Conservation (phyloP, 805 yeast genomes). For the Zygoascus biomembranicola region DNA sequence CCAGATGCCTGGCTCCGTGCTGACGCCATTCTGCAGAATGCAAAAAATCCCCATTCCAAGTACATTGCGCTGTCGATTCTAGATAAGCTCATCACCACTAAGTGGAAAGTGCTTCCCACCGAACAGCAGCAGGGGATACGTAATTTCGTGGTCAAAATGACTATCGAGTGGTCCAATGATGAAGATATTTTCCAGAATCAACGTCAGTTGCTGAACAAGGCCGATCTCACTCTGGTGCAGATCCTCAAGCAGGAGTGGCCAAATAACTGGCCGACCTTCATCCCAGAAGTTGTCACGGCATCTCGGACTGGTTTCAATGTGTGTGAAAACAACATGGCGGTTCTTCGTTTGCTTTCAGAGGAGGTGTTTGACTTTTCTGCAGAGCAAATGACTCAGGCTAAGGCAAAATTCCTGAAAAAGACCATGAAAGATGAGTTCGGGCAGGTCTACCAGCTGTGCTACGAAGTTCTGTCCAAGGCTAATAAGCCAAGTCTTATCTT, state of each 20-base stretch:
- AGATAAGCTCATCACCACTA: conserved; percentile 80
- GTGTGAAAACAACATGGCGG: conserved; percentile 96
- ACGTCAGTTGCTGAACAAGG: conserved; percentile 81
- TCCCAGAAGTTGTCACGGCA: conserved; percentile 84
- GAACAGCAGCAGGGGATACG: conserved; percentile 89
- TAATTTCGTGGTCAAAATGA: conserved; percentile 89
- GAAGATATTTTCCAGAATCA: conserved; percentile 62
- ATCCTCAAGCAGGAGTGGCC: conserved; percentile 99
- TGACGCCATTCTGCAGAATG: conserved; percentile 74
- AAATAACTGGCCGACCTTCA: conserved; percentile 93
- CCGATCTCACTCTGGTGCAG: conserved; percentile 88
- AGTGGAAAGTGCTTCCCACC: conserved; percentile 88
- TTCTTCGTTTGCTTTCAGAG: conserved; percentile 79
- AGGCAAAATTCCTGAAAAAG: conserved; percentile 70
- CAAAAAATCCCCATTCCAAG: conserved; percentile 78
- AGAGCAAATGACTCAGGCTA: conserved; percentile 95
- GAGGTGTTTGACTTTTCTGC: conserved; percentile 95
- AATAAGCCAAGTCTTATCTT: conserved; percentile 73
- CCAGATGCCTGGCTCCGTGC: conserved; percentile 95
- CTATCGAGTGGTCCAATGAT: conserved; percentile 81
- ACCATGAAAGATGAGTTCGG: conserved; percentile 87
- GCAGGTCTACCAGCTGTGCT: conserved; percentile 87
- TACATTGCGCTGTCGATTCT: conserved; percentile 82
- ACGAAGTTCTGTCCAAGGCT: conserved; percentile 85
- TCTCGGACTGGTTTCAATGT: conserved; percentile 82